Base-by-base conservation (phyloP, 371 early-diverging fungal species). In the Circinella minor region DNA sequence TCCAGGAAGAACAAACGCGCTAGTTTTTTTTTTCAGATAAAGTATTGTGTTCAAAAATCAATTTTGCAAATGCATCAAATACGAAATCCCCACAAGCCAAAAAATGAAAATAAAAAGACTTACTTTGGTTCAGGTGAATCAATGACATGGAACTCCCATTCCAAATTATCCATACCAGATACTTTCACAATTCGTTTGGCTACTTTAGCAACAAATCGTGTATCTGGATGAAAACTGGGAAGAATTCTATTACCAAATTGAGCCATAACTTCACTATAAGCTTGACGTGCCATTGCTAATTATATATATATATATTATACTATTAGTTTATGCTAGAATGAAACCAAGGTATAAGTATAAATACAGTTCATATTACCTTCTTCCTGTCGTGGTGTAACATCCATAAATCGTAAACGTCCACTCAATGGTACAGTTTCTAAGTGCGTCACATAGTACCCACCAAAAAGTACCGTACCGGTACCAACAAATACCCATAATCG, bases 1-100 rank as follows among this genome's bases (percentile, higher is more conserved):
- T 55, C 94, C 93, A 0, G 98, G 98, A 54, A 97, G 78, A 13
- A 98, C 97, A 78, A 98, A 96, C 1, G 98, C 98, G 77, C 85
- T 84, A 61, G 1, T 27, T 27, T 27, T 27, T 27, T 27, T 27
- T 27, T 27, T n/a, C n/a, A n/a, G 27, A 27, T 27, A 27, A 27
- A 27, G 27, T 27, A 27, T 27, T 27, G 27, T 27, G 2, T 27
- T 27, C 27, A 27, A 2, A 27, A 27, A 27, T 27, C 27, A 27
- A 27, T 27, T 27, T 27, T 27, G 27, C 27, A 27, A 27, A 27
- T 27, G 27, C 27, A 27, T 27, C 27, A 27, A 27, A 27, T 27
- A 27, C 27, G 27, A 27, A 27, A 0, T 27, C 27, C 27, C 43
- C 43, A 43, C 1, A 43, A 3, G 27, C 27, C 27, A 27, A 27